A percentile compares a stretch with the other conserved stretches of the same genome.
These are phyloP conservation scores for Lolium rigidum DNA, from an alignment of 176 grass and related monocot genomes.

Conservation along the genomic window DNA sequence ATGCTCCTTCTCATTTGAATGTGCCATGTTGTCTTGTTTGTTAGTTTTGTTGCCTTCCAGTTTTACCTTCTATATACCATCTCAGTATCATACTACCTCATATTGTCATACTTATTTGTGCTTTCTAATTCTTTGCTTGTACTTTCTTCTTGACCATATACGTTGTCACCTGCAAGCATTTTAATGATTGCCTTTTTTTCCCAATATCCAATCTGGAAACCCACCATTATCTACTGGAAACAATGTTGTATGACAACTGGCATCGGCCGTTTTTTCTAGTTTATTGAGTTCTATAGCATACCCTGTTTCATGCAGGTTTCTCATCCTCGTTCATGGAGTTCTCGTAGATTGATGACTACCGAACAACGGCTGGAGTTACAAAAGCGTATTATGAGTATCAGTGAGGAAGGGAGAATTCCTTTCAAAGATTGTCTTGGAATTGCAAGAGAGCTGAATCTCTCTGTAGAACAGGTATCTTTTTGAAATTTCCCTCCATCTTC, in stretches of 20 bases:
- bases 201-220: conserved; percentile 11
- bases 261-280: not conserved
- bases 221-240: not conserved
- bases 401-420: conserved; percentile 68
- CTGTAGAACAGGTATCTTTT: conserved; percentile 77
- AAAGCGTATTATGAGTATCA: conserved; percentile 57
- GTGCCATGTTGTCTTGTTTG: not conserved
- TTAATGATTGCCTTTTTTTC: not conserved
- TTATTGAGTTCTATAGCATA: not conserved
- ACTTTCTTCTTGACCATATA: conserved; percentile 23
- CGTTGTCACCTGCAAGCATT: conserved; percentile 24
- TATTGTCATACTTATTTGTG: conserved; percentile 16
- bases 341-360: conserved; percentile 85
- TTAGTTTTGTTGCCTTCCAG: not conserved
- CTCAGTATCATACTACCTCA: not conserved
- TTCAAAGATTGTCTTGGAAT: conserved; percentile 86
- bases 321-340: conserved; percentile 80
- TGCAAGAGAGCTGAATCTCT: conserved; percentile 86
- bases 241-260: not conserved
- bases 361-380: conserved; percentile 80
- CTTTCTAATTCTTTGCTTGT: conserved; percentile 27
- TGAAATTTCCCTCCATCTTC: conserved; percentile 25
- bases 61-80: conserved; percentile 5
- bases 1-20: conserved; percentile 24
- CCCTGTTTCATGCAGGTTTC: conserved; percentile 59